Evolutionary conservation across 768 basidiomycete species (phyloP).

Genomic region (Boletus rex-veris): DNA sequence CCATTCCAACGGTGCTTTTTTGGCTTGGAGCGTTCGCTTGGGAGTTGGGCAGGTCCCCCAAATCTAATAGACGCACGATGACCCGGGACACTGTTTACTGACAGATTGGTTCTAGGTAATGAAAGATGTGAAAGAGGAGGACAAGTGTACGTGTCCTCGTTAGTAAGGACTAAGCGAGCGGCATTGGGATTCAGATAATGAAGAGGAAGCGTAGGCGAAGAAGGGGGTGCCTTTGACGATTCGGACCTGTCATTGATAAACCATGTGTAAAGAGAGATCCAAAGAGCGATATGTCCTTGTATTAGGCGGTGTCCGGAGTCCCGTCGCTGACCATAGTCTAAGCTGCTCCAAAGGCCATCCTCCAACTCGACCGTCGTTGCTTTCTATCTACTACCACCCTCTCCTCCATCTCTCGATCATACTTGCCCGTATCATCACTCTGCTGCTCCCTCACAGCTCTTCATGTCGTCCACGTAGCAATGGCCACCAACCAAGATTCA

Average conservation of each 20-base stretch:
- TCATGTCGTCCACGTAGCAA: conserved; percentile 30
- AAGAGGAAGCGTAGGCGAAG: conserved; percentile 9
- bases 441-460: conserved; percentile 10
- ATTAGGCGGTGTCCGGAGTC: conserved; percentile 34
- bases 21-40: conserved; percentile 22
- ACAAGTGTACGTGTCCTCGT: conserved; percentile 42
- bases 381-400: conserved; percentile 21
- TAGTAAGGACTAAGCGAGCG: conserved; percentile 13
- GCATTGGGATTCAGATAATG: conserved; percentile 2
- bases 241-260: neutral
- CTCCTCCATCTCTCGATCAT: conserved; percentile 26
- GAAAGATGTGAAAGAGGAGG: conserved; percentile 47
- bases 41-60: conserved; percentile 16
- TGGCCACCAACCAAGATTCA: conserved; percentile 23
- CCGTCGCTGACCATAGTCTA: conserved; percentile 4
- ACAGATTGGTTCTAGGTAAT: conserved; percentile 40
- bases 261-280: conserved; percentile 12
- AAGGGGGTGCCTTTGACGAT: neutral
- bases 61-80: conserved; percentile 23
- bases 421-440: conserved; percentile 3
- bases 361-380: conserved; percentile 14
- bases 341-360: conserved; percentile 4
- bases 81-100: conserved; percentile 28
- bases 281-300: conserved; percentile 5
- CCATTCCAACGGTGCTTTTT: conserved; percentile 6